A percentile compares a stretch with the other conserved stretches of the same genome.
These are phyloP conservation scores for Heliamphora pulchella DNA, from an alignment of 179 eudicot genomes.

Conservation along the genomic window DNA sequence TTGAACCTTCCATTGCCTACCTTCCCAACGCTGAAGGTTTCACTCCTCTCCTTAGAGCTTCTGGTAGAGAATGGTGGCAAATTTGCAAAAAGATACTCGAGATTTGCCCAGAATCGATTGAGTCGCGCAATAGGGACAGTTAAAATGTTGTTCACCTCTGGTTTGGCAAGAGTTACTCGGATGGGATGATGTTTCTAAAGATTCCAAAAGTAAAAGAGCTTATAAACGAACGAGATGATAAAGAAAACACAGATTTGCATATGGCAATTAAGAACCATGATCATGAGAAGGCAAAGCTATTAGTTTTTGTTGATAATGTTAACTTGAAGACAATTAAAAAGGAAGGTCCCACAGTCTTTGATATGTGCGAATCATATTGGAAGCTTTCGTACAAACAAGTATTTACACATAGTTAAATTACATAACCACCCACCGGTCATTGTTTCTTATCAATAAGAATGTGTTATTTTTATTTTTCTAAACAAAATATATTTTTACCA, in stretches of 20 bases:
- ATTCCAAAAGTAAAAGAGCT: neutral
- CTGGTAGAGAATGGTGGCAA: neutral
- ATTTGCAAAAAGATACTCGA: neutral
- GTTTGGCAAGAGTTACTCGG: accelerated
- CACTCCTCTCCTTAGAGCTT: neutral
- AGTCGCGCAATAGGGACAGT: neutral
- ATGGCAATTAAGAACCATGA: neutral
- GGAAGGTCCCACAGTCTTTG: neutral
- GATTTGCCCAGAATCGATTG: neutral
- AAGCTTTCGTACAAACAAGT: neutral
- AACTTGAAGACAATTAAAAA: neutral
- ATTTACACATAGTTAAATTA: too few relatives aligned
- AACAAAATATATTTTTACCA: too few relatives aligned
- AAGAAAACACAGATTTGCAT: neutral
- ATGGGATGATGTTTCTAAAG: too few relatives aligned
- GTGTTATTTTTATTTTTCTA: too few relatives aligned
- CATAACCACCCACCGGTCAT: too few relatives aligned
- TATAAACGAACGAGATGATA: neutral
- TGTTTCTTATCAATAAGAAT: too few relatives aligned
- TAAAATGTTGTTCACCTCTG: neutral
- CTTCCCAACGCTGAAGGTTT: neutral
- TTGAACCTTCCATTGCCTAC: neutral
- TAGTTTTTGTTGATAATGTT: neutral
- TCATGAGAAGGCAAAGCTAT: neutral
- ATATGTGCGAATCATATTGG: neutral